Evolutionary conservation across 1,284 basidiomycete species (phyloP), one percentile per base, ranked within the genome.

Genomic region (Cystobasidiaceae sp.): DNA sequence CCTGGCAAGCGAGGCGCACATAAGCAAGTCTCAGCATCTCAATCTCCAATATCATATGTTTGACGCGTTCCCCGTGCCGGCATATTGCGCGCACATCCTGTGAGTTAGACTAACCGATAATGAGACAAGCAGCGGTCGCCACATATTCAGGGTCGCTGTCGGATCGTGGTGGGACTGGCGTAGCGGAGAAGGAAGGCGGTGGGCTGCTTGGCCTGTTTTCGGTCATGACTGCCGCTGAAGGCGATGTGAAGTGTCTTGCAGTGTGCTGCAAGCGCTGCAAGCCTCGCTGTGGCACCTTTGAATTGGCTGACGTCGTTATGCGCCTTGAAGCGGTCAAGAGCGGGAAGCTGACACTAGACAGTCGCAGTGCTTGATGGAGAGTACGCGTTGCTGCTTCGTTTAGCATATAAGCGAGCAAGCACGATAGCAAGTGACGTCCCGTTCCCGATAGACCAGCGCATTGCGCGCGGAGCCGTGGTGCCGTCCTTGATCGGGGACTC

Each of bases 121-220:
- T 82, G 54, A 90, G 78, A 2, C 85, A 85, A 4, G 81, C 88
- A 0, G 87, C 87, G 0, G 84, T 85, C 74, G 81, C 80, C 74
- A 93, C 89, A 72, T 81, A 84, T 23, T 49, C 50, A 19, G 21
- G 17, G 28, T 54, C 8, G n/a, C 54, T 41, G n/a, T 44, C 54
- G 37, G 37, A 28, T 9, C 25, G 27, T 17, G 54, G 13, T 3
- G 54, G 54, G 2, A 56, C 25, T 9, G 60, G 49, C 4, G 60
- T 62, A 32, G 60, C 33, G 9, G 33, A 13, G 17, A 52, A 62
- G 2, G 8, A 21, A 17, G 48, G 39, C 17, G 60, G 34, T 21
- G 60, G 48, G 21, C 13, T 21, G 41, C 23, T 28, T 4, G 37
- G 54, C 23, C 39, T 7, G 2, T 56, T 41, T 41, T 37, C 13